These are phyloP conservation scores for Ophiostoma sp. DNA, from an alignment of 2,329 filamentous ascomycete genomes.

Conservation along the genomic window DNA sequence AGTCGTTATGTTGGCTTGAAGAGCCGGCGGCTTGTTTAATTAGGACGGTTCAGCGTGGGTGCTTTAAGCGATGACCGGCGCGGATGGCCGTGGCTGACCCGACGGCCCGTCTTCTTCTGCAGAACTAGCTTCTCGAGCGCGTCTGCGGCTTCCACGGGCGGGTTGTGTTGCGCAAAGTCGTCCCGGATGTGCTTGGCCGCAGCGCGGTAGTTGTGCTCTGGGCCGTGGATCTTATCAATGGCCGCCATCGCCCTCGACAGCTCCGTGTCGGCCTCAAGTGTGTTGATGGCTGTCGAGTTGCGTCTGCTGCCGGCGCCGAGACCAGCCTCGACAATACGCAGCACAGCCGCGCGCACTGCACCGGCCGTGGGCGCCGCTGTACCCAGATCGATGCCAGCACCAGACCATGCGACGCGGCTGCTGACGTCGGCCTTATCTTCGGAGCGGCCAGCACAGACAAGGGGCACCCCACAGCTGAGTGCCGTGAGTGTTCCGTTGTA, in stretches of 20 bases:
- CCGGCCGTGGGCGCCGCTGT: constrained; percentile 22
- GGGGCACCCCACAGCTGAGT: constrained; percentile 26
- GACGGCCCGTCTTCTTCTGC: constrained; percentile 6
- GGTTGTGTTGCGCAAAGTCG: constrained; percentile 25
- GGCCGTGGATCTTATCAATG: neutral
- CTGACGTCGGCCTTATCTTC: constrained; percentile 28
- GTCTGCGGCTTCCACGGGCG: constrained; percentile 21
- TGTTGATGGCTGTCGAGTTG: neutral
- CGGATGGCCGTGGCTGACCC: neutral
- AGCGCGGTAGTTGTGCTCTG: constrained; percentile 17
- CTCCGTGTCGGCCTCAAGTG: neutral
- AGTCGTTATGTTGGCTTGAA: neutral
- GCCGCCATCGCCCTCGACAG: neutral
- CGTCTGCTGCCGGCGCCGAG: neutral
- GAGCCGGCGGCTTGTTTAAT: neutral
- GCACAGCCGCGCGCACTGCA: constrained; percentile 22
- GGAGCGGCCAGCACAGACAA: constrained; percentile 27
- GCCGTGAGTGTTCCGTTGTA: constrained; percentile 27
- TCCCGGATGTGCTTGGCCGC: constrained; percentile 21
- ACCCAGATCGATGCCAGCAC: constrained; percentile 27
- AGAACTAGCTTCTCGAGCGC: constrained; percentile 22
- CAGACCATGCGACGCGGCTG: constrained; percentile 27
- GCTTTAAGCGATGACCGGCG: constrained; percentile 5
- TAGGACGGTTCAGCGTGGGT: neutral
- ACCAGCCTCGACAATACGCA: constrained; percentile 14